Evolutionary conservation across 805 yeast species (phyloP), one percentile per base, ranked within the genome.

Genomic region (Diddensiella caesifluorescens): DNA sequence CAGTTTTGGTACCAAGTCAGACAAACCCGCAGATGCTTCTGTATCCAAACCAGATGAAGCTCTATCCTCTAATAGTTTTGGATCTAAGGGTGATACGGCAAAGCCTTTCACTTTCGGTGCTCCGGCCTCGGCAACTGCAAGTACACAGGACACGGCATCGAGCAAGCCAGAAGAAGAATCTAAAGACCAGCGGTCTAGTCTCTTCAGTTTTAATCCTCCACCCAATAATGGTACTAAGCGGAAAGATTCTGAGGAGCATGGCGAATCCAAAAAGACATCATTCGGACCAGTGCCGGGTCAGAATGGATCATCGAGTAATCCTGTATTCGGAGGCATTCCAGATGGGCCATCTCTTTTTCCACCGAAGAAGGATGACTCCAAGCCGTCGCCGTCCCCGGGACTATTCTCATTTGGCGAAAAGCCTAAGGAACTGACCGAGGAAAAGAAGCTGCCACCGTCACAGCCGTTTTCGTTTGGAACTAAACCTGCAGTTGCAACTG

Each of bases 321-420:
- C 33, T 10, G 16, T n/a, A n/a, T 6, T 6, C 22, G 18, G 12
- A 6, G 13, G 10, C 20, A 16, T 32, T 15, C 22, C 35, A 25
- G 27, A 12, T 25, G 27, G 27, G 27, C 12, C 12, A 9, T 9
- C 27, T 25, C 12, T 25, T 25, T 9, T 9, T 25, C n/a, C n/a
- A n/a, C n/a, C n/a, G n/a, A n/a, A n/a, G n/a, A n/a, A n/a, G n/a
- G 27, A 12, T 25, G 27, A 25, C 12, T 25, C 27, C 10, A 25
- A 25, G 12, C 27, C 27, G 12, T 9, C 27, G 12, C 19, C 32
- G 15, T 7, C 6, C 6, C 32, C 32, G 12, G 32, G 32, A 13
- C 16, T 29, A 29, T 29, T 29, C 9, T 22, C n/a, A 6, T 34
- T 34, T 19, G 38, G 38, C 26, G 10, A n/a, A 22, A 19, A 12